Percentiles rank a stretch among this genome's conserved stretches.
phyloP scores from a whole-genome alignment of 2,329 filamentous ascomycete genomes.

The Cladosporium sp. region DNA sequence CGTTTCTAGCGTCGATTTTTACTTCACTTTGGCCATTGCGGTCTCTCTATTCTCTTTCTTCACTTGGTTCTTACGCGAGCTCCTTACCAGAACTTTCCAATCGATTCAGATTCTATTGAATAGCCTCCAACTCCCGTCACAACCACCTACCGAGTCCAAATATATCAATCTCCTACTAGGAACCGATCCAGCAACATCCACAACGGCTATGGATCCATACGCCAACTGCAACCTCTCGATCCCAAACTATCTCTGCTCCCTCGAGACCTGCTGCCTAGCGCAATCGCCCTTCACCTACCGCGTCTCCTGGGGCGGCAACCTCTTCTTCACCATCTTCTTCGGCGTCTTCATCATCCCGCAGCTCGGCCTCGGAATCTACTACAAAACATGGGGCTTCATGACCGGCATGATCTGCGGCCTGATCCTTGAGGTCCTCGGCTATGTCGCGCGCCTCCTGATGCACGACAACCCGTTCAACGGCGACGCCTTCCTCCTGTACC shows the following conservation, averaged over 20 bases:
- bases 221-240: slow-evolving; percentile 20
- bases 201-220: slow-evolving; percentile 13
- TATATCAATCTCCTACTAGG: not conserved
- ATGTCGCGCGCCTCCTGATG: slow-evolving; percentile 47
- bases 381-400: slow-evolving; percentile 52
- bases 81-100: too few relatives aligned
- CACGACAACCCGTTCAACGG: slow-evolving; percentile 38
- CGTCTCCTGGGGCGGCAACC: slow-evolving; percentile 38
- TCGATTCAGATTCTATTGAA: not conserved
- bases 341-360: slow-evolving; percentile 44
- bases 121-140: not conserved
- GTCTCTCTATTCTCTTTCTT: not conserved
- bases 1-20: too few relatives aligned
- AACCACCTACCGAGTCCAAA: not conserved
- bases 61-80: too few relatives aligned
- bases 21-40: not conserved
- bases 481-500: slow-evolving; percentile 35
- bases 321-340: slow-evolving; percentile 49
- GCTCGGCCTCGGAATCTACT: slow-evolving; percentile 43
- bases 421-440: slow-evolving; percentile 49
- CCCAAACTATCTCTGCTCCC: slow-evolving; percentile 18
- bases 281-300: slow-evolving; percentile 47
- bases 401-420: slow-evolving; percentile 43
- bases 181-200: not conserved
- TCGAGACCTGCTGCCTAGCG: slow-evolving; percentile 26